Conservation (phyloP, 192 early-diverging fungal genomes). For the Obelidium mucronatum region DNA sequence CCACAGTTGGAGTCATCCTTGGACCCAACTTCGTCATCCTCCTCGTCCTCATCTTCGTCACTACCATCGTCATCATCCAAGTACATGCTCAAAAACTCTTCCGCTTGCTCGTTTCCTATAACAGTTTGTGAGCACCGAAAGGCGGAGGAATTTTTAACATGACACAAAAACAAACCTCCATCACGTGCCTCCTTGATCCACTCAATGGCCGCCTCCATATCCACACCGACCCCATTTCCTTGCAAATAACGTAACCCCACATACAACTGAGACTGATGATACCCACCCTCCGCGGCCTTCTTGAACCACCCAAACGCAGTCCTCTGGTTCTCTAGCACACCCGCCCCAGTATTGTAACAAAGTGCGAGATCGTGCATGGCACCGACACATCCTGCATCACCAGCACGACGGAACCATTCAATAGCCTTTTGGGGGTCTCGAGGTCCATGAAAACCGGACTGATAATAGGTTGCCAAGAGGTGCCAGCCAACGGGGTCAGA, state of each 20-base stretch:
- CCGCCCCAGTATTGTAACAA: background rate
- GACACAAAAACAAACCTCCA: background rate
- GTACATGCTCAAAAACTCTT: background rate
- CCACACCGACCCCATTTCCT: background rate
- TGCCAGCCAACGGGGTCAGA: background rate
- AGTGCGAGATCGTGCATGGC: conserved; percentile 8
- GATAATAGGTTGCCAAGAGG: background rate
- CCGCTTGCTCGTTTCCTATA: background rate
- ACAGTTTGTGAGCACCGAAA: background rate
- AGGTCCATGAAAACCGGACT: background rate
- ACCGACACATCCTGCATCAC: background rate
- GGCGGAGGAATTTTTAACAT: background rate
- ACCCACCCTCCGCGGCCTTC: background rate
- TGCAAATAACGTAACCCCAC: background rate
- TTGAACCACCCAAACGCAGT: background rate
- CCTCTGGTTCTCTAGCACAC: background rate
- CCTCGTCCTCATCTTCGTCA: too few species aligned
- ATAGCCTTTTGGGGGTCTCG: background rate
- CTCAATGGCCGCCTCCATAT: background rate
- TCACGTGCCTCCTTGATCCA: background rate
- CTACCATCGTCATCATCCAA: background rate
- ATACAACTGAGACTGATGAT: background rate
- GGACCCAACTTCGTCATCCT: background rate
- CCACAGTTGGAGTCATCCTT: background rate
- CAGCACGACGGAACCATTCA: background rate